Percentiles rank a stretch among this genome's conserved stretches.
Conservation (phyloP, 345 rosid genomes). For the Syzygium grande region DNA sequence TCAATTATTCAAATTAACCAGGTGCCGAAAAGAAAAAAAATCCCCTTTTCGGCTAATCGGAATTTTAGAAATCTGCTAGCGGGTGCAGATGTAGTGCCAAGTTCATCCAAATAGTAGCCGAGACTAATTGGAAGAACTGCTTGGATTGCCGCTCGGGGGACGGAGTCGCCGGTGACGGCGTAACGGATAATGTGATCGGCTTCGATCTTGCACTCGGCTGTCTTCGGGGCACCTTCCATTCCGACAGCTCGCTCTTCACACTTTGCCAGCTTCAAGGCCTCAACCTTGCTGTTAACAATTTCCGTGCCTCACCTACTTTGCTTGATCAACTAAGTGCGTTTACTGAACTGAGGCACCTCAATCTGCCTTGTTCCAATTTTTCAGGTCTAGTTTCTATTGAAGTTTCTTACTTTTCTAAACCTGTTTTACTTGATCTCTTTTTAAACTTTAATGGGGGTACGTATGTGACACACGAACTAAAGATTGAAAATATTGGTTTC, state of each 20-base stretch:
- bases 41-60: not conserved
- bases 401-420: not conserved
- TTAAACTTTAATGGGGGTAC: not conserved
- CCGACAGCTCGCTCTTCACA: not conserved
- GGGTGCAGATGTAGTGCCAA: not conserved
- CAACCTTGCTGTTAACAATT: not conserved
- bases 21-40: not conserved
- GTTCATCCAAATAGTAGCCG: not conserved
- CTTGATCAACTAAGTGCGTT: not conserved
- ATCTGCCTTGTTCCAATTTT: not conserved
- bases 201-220: not conserved
- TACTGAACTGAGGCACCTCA: not conserved
- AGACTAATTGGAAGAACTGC: not conserved
- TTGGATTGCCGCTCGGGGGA: not conserved
- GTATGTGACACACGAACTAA: not conserved
- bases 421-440: not conserved
- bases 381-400: not conserved
- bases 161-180: not conserved
- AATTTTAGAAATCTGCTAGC: not conserved
- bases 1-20: not conserved
- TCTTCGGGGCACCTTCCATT: not conserved
- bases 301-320: not conserved
- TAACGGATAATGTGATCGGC: not conserved
- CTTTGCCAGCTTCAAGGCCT: not conserved
- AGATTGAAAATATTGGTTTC: not conserved